Evolutionary conservation across 352 stramenopile genomes (phyloP).

Genomic region (Thalassiosira livingstoniorum): DNA sequence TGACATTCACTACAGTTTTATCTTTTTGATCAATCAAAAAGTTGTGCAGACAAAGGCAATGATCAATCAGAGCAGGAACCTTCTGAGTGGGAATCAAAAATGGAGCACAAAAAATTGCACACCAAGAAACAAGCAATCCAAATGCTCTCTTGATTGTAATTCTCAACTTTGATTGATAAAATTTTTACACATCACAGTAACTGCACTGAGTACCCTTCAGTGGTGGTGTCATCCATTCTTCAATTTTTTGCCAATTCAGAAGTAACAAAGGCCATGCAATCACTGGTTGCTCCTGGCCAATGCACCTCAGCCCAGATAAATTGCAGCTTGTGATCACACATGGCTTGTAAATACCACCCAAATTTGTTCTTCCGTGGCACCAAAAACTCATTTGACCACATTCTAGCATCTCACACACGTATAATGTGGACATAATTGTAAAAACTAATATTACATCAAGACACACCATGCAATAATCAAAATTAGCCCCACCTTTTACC

Average conservation of each 20-base stretch:
- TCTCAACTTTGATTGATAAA: too few species aligned
- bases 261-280: slow-evolving; percentile 10
- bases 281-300: slow-evolving; percentile 4
- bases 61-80: too few species aligned
- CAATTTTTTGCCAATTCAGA: slow-evolving; percentile 14
- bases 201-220: too few species aligned
- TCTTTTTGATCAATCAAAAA: too few species aligned
- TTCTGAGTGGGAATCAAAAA: too few species aligned
- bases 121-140: too few species aligned
- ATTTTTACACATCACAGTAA: too few species aligned
- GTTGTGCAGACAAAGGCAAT: too few species aligned
- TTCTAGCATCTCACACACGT: not conserved
- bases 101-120: too few species aligned
- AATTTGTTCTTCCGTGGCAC: slow-evolving; percentile 41
- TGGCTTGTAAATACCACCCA: slow-evolving; percentile 32
- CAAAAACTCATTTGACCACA: slow-evolving; percentile 22
- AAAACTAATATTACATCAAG: slow-evolving; percentile 28
- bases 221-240: too few species aligned
- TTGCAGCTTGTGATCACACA: slow-evolving; percentile 19
- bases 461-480: slow-evolving; percentile 16
- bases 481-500: slow-evolving; percentile 1
- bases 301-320: slow-evolving; percentile 9
- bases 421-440: not conserved
- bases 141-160: too few species aligned
- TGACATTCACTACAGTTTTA: too few species aligned